Percentiles rank a stretch among this genome's conserved stretches.
phyloP scores from a whole-genome alignment of 2,329 filamentous ascomycete species.

The Colletotrichum tropicicola region DNA sequence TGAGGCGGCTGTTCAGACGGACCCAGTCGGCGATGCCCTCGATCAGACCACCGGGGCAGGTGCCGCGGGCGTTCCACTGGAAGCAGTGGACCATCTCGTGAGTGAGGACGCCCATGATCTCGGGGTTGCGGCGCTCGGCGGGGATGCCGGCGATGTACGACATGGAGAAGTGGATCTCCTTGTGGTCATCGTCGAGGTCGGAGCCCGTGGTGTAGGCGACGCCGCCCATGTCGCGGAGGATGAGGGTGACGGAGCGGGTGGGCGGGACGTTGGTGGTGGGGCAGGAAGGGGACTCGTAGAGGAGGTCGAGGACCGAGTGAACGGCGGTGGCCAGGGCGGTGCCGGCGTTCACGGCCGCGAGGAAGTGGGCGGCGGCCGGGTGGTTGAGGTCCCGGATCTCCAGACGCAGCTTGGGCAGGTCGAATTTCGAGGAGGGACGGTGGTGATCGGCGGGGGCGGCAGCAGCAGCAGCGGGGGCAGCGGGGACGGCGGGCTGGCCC shows the following conservation, averaged over 20 bases:
- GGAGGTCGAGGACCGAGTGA: conserved; percentile 72
- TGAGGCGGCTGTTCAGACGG: conserved; percentile 75
- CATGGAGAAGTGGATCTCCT: conserved; percentile 90
- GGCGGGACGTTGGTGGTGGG: conserved; percentile 57
- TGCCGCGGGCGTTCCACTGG: conserved; percentile 75
- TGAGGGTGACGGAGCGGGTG: conserved; percentile 87
- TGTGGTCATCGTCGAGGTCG: conserved; percentile 85
- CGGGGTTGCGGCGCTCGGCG: conserved; percentile 54
- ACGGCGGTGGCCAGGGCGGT: conserved; percentile 71
- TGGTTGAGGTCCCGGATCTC: conserved; percentile 67
- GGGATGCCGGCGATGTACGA: conserved; percentile 71
- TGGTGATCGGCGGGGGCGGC: background rate
- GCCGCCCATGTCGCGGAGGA: conserved; percentile 81
- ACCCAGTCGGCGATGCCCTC: conserved; percentile 97
- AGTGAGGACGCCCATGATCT: conserved; percentile 84
- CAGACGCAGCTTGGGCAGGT: conserved; percentile 66
- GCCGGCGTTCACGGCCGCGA: conserved; percentile 70
- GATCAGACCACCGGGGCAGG: conserved; percentile 79
- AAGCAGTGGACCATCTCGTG: conserved; percentile 97
- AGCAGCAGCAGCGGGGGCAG: background rate
- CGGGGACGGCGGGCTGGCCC: background rate
- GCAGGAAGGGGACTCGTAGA: conserved; percentile 68
- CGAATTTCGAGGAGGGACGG: conserved; percentile 10
- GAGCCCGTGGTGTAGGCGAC: conserved; percentile 89
- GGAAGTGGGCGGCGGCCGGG: conserved; percentile 72